A percentile compares a stretch with the other conserved stretches of the same genome.
Conservation (phyloP, 2,329 filamentous ascomycete species). For the Epicoccum nigrum region DNA sequence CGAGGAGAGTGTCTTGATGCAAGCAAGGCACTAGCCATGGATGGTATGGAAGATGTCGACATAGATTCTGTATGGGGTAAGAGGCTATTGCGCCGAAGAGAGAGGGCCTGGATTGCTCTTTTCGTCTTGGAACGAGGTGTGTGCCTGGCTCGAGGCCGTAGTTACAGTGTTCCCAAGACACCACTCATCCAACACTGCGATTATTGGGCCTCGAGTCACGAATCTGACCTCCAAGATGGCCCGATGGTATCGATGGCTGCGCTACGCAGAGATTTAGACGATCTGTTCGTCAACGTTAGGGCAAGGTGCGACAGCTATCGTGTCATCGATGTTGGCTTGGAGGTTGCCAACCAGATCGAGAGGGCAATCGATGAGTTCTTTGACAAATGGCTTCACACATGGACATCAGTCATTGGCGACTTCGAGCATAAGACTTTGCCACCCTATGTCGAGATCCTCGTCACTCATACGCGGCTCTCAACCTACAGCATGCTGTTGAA, state of each 20-base stretch:
- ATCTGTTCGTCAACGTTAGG: constrained; percentile 63
- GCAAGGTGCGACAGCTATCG: constrained; percentile 65
- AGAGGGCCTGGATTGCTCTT: constrained; percentile 72
- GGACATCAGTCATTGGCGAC: constrained; percentile 49
- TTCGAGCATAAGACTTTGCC: constrained; percentile 61
- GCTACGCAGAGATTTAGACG: constrained; percentile 68
- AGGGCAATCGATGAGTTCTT: constrained; percentile 69
- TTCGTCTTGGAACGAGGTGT: constrained; percentile 77
- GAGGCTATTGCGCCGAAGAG: constrained; percentile 67
- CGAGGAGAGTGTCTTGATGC: constrained; percentile 73
- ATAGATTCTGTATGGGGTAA: constrained; percentile 65
- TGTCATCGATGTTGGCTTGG: constrained; percentile 57
- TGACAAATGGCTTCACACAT: constrained; percentile 67
- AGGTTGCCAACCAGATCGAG: constrained; percentile 54
- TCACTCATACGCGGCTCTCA: constrained; percentile 74
- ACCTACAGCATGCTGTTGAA: constrained; percentile 78
- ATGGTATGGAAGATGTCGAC: constrained; percentile 70
- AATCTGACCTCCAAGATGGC: constrained; percentile 71
- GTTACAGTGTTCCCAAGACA: constrained; percentile 71
- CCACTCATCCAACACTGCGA: constrained; percentile 71
- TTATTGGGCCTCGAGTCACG: constrained; percentile 68
- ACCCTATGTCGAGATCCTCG: constrained; percentile 76
- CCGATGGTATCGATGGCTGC: constrained; percentile 75
- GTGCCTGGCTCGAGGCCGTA: constrained; percentile 71
- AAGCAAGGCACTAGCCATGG: constrained; percentile 67